These are phyloP conservation scores for Hypsizygus ulmarius DNA, from an alignment of 1,284 basidiomycete genomes.

Conservation along the genomic window DNA sequence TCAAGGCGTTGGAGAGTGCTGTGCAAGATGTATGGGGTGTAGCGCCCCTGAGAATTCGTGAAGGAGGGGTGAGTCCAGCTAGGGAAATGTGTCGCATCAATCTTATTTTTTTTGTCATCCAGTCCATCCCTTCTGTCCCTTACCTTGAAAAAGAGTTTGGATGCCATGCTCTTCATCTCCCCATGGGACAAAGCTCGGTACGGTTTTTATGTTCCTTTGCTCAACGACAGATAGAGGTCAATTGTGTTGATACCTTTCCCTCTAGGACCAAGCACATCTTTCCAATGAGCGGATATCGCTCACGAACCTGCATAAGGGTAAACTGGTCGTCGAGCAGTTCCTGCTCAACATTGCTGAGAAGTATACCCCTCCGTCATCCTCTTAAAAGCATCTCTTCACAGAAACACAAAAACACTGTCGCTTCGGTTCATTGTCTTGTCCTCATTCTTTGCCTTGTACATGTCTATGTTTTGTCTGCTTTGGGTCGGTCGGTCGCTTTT, in stretches of 20 bases:
- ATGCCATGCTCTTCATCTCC: slow-evolving; percentile 83
- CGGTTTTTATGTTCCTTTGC: slow-evolving; percentile 23
- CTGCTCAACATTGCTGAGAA: slow-evolving; percentile 41
- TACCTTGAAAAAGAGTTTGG: slow-evolving; percentile 89
- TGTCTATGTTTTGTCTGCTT: too few relatives aligned
- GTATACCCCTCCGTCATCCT: not conserved
- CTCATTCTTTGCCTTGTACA: too few relatives aligned
- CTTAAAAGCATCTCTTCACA: too few relatives aligned
- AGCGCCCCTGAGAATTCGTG: slow-evolving; percentile 84
- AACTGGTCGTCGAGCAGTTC: slow-evolving; percentile 73
- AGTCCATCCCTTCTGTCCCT: slow-evolving; percentile 90
- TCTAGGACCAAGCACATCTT: slow-evolving; percentile 82
- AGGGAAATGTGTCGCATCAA: slow-evolving; percentile 10
- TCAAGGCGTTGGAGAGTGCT: slow-evolving; percentile 78
- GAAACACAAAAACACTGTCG: too few relatives aligned
- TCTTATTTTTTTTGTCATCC: not conserved
- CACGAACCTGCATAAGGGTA: slow-evolving; percentile 71
- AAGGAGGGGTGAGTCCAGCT: slow-evolving; percentile 77
- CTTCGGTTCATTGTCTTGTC: too few relatives aligned
- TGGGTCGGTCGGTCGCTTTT: too few relatives aligned
- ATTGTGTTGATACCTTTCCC: not conserved
- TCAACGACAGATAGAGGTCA: not conserved
- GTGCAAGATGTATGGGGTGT: slow-evolving; percentile 84
- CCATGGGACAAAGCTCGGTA: slow-evolving; percentile 83
- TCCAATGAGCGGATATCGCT: slow-evolving; percentile 83